A percentile compares a stretch with the other conserved stretches of the same genome.
Evolutionary conservation across 129 eudicot genomes (phyloP).

Genomic region (sunflower (Helianthus annuus)): DNA sequence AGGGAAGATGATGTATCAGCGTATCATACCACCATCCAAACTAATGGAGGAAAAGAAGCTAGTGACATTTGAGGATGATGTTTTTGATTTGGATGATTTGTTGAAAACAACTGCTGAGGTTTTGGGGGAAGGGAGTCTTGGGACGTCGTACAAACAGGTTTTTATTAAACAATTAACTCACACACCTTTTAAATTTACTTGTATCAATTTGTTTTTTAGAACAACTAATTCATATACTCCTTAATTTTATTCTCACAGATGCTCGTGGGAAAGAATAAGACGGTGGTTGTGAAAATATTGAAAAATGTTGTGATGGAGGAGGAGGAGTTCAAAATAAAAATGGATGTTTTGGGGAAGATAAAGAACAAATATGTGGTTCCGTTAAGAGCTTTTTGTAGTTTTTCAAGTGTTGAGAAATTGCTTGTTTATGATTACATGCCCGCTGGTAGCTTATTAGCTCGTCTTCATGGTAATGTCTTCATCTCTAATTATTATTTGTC

Average conservation of each 20-base stretch:
- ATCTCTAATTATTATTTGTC: too few species aligned
- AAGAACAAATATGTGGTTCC: background rate
- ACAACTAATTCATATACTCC: background rate
- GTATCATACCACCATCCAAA: too few species aligned
- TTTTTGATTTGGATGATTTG: too few species aligned
- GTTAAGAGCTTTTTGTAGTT: background rate
- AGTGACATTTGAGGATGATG: too few species aligned
- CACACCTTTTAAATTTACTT: background rate
- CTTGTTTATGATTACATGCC: conserved; percentile 1
- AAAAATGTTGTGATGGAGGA: background rate
- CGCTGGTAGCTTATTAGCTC: background rate
- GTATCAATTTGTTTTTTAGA: background rate
- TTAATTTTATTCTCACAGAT: background rate
- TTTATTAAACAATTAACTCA: too few species aligned
- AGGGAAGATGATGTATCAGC: too few species aligned
- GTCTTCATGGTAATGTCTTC: background rate
- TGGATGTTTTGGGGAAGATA: conserved; percentile 1
- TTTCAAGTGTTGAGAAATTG: background rate
- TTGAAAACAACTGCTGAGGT: too few species aligned
- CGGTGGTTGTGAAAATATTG: background rate
- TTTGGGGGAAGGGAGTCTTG: too few species aligned
- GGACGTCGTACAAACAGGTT: too few species aligned
- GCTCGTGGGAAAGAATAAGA: background rate
- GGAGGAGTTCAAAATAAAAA: background rate
- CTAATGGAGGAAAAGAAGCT: too few species aligned